Percentiles rank a stretch among this genome's conserved stretches.
Conservation (phyloP, 176 grass and related monocot genomes). For the Dendrocalamus sinicus region DNA sequence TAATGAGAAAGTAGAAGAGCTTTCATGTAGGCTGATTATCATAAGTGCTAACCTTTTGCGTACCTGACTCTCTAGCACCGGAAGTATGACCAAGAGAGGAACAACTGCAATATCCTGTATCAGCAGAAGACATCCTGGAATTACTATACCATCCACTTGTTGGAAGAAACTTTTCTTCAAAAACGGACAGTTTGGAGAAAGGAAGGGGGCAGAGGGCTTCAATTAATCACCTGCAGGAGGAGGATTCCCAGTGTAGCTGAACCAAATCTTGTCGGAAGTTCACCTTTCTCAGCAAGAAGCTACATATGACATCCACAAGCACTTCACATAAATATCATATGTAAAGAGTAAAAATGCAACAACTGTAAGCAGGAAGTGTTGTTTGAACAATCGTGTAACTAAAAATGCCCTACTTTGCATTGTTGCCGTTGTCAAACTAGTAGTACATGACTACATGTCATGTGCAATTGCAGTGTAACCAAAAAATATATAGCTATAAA, state of each 20-base stretch:
- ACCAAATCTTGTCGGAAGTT: constrained; percentile 96
- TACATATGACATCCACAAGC: constrained; percentile 43
- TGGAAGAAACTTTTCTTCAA: constrained; percentile 24
- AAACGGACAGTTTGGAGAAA: constrained; percentile 9
- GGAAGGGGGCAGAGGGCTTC: not conserved
- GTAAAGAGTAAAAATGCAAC: not conserved
- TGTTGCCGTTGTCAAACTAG: not conserved
- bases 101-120: constrained; percentile 97
- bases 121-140: constrained; percentile 37
- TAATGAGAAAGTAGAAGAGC: not conserved
- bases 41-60: constrained; percentile 68
- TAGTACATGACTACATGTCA: constrained; percentile 23
- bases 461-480: not conserved
- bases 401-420: not conserved
- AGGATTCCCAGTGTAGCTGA: constrained; percentile 97
- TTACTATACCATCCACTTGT: constrained; percentile 36
- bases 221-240: constrained; percentile 79
- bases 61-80: constrained; percentile 98
- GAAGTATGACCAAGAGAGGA: constrained; percentile 95
- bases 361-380: not conserved
- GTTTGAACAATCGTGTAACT: not conserved
- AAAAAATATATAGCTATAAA: constrained; percentile 24
- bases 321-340: constrained; percentile 11
- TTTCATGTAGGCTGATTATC: constrained; percentile 38
- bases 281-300: constrained; percentile 99